phyloP scores from a whole-genome alignment of 2,329 filamentous ascomycete species.

The Claviceps pazoutovae region DNA sequence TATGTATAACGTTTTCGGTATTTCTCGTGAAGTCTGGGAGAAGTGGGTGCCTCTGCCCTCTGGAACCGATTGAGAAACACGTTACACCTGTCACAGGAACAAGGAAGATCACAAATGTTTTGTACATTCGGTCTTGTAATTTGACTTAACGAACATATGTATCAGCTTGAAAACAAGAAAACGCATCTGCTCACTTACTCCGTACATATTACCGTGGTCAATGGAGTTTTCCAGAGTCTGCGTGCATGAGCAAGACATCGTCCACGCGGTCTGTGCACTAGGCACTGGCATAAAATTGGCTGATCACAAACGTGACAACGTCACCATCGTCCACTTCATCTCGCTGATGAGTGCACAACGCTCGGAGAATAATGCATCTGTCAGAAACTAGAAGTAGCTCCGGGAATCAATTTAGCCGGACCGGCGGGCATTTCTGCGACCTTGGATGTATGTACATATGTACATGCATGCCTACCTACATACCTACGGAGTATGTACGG shows the following conservation, averaged over 20 bases:
- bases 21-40: neutral
- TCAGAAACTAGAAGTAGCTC: neutral
- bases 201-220: neutral
- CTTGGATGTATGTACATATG: neutral
- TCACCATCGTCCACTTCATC: neutral
- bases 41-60: neutral
- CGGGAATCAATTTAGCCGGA: neutral
- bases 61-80: neutral
- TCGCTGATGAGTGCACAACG: neutral
- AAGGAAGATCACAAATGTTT: neutral
- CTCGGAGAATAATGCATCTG: neutral
- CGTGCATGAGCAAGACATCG: neutral
- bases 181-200: neutral
- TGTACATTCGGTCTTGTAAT: neutral
- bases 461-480: no score
- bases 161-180: neutral
- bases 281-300: neutral
- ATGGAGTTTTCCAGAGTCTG: neutral
- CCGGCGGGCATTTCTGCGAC: neutral
- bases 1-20: no score
- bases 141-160: neutral
- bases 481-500: neutral
- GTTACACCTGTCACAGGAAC: neutral
- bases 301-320: neutral
- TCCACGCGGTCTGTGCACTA: neutral